Evolutionary conservation across 73 alveolate genomes (phyloP).

Genomic region (Breviolum minutum): DNA sequence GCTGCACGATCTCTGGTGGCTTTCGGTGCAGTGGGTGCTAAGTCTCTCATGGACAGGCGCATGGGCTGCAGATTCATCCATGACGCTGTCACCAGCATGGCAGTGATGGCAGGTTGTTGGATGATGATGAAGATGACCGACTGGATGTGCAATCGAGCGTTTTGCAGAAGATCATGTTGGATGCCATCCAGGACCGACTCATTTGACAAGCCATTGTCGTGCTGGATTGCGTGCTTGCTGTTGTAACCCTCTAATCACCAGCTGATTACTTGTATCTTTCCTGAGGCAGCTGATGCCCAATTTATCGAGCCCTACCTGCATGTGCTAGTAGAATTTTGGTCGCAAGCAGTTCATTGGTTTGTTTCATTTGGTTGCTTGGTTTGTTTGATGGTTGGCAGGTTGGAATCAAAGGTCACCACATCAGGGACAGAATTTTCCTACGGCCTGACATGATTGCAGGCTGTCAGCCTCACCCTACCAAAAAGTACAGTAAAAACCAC

Average conservation of each 20-base stretch:
- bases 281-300: constrained; percentile 45
- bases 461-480: too few relatives aligned
- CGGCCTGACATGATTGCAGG: too few relatives aligned
- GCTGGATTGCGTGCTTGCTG: not conserved
- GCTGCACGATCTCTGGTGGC: constrained; percentile 45
- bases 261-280: not conserved
- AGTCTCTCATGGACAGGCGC: constrained; percentile 51
- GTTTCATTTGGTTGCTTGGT: not conserved
- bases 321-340: constrained; percentile 64
- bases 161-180: constrained; percentile 74
- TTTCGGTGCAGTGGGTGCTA: constrained; percentile 44
- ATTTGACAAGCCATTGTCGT: not conserved
- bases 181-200: constrained; percentile 54
- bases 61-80: not conserved
- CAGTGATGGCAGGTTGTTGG: constrained; percentile 3
- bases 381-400: too few relatives aligned
- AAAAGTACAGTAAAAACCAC: too few relatives aligned
- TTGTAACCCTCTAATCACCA: not conserved
- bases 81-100: not conserved
- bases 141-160: constrained; percentile 15
- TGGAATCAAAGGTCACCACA: too few relatives aligned
- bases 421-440: too few relatives aligned
- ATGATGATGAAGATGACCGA: constrained; percentile 19
- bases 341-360: not conserved
- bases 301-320: constrained; percentile 73